A percentile compares a stretch with the other conserved stretches of the same genome.
These are phyloP conservation scores for Amanita inopinata DNA, from an alignment of 768 basidiomycete genomes.

Conservation along the genomic window DNA sequence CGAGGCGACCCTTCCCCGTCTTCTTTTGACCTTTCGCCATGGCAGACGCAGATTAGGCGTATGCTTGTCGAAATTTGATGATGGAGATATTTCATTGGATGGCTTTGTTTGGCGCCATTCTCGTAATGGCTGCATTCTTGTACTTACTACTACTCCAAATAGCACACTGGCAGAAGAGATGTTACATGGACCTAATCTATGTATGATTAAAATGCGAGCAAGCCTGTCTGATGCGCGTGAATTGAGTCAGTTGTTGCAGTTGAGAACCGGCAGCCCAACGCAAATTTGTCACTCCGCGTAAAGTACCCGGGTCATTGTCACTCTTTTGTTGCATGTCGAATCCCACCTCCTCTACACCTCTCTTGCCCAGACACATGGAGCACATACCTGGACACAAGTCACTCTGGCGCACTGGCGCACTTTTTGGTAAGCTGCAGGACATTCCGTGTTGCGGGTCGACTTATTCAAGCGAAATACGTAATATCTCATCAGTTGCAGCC, in stretches of 20 bases:
- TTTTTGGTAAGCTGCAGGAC: slow-evolving; percentile 4
- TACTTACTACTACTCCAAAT: too few relatives aligned
- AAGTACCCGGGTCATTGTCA: too few relatives aligned
- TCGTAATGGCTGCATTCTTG: too few relatives aligned
- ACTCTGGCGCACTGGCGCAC: slow-evolving; percentile 8
- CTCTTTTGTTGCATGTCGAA: slow-evolving; percentile 1
- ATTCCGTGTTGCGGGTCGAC: background rate
- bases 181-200: too few relatives aligned
- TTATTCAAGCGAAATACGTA: slow-evolving; percentile 3
- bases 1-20: slow-evolving; percentile 90
- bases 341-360: slow-evolving; percentile 1
- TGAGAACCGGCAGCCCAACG: too few relatives aligned
- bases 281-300: too few relatives aligned
- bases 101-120: slow-evolving; percentile 1
- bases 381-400: background rate
- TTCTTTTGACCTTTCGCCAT: slow-evolving; percentile 89
- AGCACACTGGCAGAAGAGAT: too few relatives aligned
- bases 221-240: too few relatives aligned
- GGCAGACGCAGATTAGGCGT: too few relatives aligned
- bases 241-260: too few relatives aligned
- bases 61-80: background rate
- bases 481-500: slow-evolving; percentile 21
- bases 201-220: too few relatives aligned
- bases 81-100: background rate
- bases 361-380: background rate